phyloP scores from a whole-genome alignment of 75 land plant genomes.

The Picea glauca region DNA sequence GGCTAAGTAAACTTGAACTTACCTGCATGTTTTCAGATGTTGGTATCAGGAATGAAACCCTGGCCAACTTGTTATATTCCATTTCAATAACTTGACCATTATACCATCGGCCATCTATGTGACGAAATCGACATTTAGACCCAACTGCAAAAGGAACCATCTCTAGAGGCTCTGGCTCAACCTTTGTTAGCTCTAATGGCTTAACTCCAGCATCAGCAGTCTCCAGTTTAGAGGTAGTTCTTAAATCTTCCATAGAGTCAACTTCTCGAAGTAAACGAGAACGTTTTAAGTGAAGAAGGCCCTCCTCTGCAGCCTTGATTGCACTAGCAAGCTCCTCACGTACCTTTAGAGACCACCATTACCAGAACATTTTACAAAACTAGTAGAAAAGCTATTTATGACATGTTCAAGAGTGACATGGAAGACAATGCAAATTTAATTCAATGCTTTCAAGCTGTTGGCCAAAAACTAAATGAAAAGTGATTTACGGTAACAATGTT shows the following conservation, averaged over 20 bases:
- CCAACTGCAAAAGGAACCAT: constrained; percentile 37
- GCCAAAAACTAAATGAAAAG: too few species aligned
- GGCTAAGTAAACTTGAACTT: constrained; percentile 8
- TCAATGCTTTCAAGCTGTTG: too few species aligned
- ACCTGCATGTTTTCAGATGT: constrained; percentile 92
- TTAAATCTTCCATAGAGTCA: constrained; percentile 27
- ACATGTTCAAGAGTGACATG: background rate
- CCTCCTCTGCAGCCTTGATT: constrained; percentile 86
- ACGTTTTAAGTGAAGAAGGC: constrained; percentile 78
- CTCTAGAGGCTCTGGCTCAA: constrained; percentile 29
- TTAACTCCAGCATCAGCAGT: constrained; percentile 32
- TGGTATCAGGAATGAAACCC: constrained; percentile 78
- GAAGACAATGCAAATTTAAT: background rate
- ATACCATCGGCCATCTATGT: constrained; percentile 94
- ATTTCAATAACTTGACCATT: constrained; percentile 58
- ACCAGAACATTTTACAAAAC: background rate
- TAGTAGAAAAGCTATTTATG: background rate
- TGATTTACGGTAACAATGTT: too few species aligned
- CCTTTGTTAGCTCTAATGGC: constrained; percentile 25
- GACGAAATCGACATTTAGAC: constrained; percentile 89
- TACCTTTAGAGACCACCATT: constrained; percentile 37
- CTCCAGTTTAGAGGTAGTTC: constrained; percentile 2
- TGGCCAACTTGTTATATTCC: constrained; percentile 51
- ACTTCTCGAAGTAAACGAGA: constrained; percentile 59
- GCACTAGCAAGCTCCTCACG: constrained; percentile 75